Evolutionary conservation across 345 rosid genomes (phyloP), one percentile per base, ranked within the genome.

Genomic region (Arabis hirsuta): DNA sequence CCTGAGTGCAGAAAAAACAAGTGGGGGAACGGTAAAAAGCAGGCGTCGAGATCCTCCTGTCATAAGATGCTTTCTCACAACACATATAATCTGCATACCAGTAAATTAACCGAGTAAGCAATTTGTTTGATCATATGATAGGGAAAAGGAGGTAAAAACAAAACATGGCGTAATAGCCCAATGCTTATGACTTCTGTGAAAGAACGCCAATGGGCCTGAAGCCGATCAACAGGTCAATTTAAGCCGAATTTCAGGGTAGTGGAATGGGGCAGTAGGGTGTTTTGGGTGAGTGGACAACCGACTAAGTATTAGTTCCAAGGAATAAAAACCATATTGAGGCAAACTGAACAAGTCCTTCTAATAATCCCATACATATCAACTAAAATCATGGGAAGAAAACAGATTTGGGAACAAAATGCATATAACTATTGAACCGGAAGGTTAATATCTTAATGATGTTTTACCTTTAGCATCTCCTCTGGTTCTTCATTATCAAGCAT

Each of bases 401-500:
- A 61, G 45, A 53, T 36, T 10, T 13, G 0, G 20, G 36, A 52
- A 11, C 12, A 9, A 42, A 45, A 62, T 61, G 31, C 43, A 61
- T 34, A 44, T 53, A 67, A 62, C 63, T 32, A 34, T 46, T 62
- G 65, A 54, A 63, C 66, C 1, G 1, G 51, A 62, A 48, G 11
- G 14, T 60, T 2, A 12, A 32, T 34, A 24, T 44, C 12, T 52
- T 12, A 24, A 43, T 43, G 42, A 45, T 24, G 16, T 52, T 58
- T 57, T 50, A 92, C 98, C 94, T 89, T 88, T 12, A 80, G 81
- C 98, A 92, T 88, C 84, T 92, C 96, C 74, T 87, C 96, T 38
- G 86, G 82, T 66, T 88, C 96, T 65, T 84, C 87, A 62, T 83
- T 85, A 73, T 85, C 76, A 55, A 90, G 86, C 96, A 88, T 88